Evolutionary conservation across 345 rosid species (phyloP).

Genomic region (Microthlaspi erraticum): DNA sequence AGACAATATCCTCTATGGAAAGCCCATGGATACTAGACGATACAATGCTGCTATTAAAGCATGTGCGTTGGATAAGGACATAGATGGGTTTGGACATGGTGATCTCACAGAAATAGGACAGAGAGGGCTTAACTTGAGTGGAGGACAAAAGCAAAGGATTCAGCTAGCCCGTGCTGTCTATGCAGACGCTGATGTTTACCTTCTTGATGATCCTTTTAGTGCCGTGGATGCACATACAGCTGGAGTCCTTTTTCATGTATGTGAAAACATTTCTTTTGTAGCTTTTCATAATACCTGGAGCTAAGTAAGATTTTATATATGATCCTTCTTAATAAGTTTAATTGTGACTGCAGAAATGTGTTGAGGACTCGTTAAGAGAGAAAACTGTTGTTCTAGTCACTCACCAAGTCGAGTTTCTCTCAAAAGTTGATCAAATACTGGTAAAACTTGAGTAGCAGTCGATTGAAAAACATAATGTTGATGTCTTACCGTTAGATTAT

Average conservation of each 20-base stretch:
- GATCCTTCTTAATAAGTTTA: conserved; percentile 1
- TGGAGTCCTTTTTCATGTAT: conserved; percentile 68
- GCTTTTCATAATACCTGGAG: conserved; percentile 1
- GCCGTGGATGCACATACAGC: conserved; percentile 90
- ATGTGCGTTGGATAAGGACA: conserved; percentile 78
- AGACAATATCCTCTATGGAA: conserved; percentile 71
- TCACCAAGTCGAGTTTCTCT: conserved; percentile 87
- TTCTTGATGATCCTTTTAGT: conserved; percentile 85
- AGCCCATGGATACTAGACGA: conserved; percentile 59
- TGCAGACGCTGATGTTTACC: conserved; percentile 73
- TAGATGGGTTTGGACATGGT: conserved; percentile 64
- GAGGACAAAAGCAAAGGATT: conserved; percentile 90
- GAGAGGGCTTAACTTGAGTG: conserved; percentile 89
- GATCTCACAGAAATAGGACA: conserved; percentile 87
- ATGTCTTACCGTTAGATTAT: not conserved
- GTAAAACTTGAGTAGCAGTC: conserved; percentile 41
- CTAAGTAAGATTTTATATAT: too few relatives aligned
- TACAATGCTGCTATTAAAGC: conserved; percentile 61
- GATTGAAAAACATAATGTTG: not conserved
- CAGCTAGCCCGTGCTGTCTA: conserved; percentile 84
- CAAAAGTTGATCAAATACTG: conserved; percentile 65
- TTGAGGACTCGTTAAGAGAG: conserved; percentile 55
- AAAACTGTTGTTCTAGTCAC: conserved; percentile 81
- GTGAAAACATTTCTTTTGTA: conserved; percentile 19
- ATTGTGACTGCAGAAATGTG: conserved; percentile 66